Evolutionary conservation across 2,329 filamentous ascomycete genomes (phyloP), one percentile per base, ranked within the genome.

Genomic region (Furcasterigmium furcatum): DNA sequence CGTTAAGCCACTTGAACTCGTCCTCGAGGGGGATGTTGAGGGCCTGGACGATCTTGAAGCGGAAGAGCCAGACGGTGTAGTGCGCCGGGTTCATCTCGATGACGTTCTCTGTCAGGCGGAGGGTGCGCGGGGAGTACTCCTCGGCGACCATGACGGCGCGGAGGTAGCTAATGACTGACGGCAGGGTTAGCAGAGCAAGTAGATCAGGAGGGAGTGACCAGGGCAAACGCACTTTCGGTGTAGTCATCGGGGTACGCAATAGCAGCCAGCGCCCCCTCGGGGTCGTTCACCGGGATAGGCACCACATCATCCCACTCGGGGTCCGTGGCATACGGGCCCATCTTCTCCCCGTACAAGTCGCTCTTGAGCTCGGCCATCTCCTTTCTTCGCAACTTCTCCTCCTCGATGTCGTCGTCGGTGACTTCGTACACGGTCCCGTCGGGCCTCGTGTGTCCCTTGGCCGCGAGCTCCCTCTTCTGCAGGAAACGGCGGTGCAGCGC

Each of bases 11-110:
- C 36, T 73, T 71, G 39, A 96, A 75, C 66, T 99, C 94, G 48
- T 85, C 77, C 3, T 73, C 67, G 38, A 94, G 72, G 45, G 84
- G 71, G 40, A 85, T 76, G 40, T 79, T 66, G 21, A 95, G 73
- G 4, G 80, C 75, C 52, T 85, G 79, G 41, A 97, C 70, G 44
- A 86, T 87, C 59, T 85, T 82, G 55, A 91, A 90, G 50, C 94
- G 87, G 73, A 95, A 99, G 19, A 97, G 82, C 94, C 94, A 99
- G 50, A 97, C 92, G 14, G 94, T 99, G 71, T 99, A 99, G 72
- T 99, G 94, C 1, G 94, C 91, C 14, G 94, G 88, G 66, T 99
- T 99, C 79, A 96, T 84, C 49, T 76, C 74, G 61, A 99, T 97
- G 61, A 99, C 84, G 66, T 92, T 84, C 62, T 91, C 86, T 5